phyloP scores from a whole-genome alignment of 257 asterid species.

The Primulina tabacum region DNA sequence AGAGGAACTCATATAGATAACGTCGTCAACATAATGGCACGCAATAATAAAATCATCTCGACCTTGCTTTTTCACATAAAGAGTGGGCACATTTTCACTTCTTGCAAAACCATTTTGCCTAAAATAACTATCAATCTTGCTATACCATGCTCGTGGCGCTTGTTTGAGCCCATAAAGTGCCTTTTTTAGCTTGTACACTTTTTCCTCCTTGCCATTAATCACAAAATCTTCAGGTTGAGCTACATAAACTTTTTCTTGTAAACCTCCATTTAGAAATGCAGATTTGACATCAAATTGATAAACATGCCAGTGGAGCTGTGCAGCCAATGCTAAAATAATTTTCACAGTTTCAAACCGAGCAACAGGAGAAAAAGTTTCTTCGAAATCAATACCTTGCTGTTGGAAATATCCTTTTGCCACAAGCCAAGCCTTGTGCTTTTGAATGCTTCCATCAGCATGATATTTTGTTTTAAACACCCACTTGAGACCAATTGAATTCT shows the following conservation, averaged over 20 bases:
- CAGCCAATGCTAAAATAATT: too few relatives aligned
- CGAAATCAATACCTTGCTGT: background rate
- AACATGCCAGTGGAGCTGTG: too few relatives aligned
- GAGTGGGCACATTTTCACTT: background rate
- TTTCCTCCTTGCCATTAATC: background rate
- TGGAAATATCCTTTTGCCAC: background rate
- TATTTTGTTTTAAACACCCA: too few relatives aligned
- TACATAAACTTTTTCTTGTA: background rate
- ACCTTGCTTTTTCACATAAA: background rate
- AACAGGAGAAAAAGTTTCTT: background rate
- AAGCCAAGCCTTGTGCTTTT: background rate
- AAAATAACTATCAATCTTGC: background rate
- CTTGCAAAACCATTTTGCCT: too few relatives aligned
- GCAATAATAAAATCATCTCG: background rate
- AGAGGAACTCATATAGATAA: background rate
- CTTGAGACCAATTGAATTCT: too few relatives aligned
- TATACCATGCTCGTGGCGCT: background rate
- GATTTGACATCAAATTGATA: constrained; percentile 24
- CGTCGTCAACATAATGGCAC: constrained; percentile 4
- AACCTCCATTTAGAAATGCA: background rate
- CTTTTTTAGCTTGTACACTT: constrained; percentile 8
- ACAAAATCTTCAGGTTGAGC: constrained; percentile 7
- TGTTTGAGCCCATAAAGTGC: background rate
- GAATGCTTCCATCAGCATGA: too few relatives aligned
- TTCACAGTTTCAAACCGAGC: too few relatives aligned